Evolutionary conservation across 441 rosid genomes (phyloP).

Genomic region (Erodium trifolium): DNA sequence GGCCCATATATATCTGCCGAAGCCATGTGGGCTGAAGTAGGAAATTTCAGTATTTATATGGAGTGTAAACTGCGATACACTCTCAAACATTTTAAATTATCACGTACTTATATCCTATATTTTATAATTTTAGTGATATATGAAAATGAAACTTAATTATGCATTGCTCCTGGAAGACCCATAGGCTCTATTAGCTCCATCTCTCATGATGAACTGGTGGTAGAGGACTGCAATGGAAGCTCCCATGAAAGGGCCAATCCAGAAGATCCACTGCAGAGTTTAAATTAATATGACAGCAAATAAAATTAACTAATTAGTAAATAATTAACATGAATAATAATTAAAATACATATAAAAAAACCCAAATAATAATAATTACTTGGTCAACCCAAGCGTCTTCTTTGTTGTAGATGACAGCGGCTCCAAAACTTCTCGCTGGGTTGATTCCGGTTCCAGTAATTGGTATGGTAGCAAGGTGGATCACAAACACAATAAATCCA

Average conservation of each 20-base stretch:
- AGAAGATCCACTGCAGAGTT: background rate
- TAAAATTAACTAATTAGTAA: background rate
- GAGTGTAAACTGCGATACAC: no score
- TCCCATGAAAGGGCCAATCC: background rate
- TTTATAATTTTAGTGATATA: background rate
- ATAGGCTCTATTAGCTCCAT: background rate
- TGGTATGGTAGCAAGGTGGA: conserved; percentile 33
- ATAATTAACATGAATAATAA: background rate
- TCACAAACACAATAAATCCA: conserved; percentile 34
- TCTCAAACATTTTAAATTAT: no score
- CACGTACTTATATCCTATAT: background rate
- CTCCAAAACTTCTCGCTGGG: conserved; percentile 37
- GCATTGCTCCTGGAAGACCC: background rate
- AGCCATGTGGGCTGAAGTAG: no score
- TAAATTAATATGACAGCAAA: background rate
- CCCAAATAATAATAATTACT: conserved; percentile 4
- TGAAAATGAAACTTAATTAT: background rate
- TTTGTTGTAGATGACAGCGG: conserved; percentile 31
- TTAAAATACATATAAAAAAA: background rate
- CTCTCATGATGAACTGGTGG: background rate
- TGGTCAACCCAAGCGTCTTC: conserved; percentile 33
- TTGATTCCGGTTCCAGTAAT: conserved; percentile 33
- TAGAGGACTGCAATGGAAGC: background rate
- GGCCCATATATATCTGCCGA: no score
- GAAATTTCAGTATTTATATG: no score